Conservation (phyloP, 1,284 basidiomycete species). For the Heterobasidion occidentale region DNA sequence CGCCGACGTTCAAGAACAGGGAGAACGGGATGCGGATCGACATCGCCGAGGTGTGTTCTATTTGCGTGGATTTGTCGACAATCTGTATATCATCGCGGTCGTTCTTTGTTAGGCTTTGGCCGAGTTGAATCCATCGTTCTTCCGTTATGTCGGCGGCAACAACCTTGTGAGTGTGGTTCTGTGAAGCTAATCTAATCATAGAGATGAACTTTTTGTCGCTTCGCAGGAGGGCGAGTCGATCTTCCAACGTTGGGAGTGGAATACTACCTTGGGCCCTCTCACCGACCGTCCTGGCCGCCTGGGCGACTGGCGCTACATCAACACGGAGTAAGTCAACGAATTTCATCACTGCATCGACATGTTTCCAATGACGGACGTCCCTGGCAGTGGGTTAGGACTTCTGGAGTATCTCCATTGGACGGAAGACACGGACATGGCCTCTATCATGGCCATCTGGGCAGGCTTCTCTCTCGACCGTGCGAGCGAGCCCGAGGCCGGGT, state of each 20-base stretch:
- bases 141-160: conserved; percentile 61
- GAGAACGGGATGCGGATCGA: conserved; percentile 61
- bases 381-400: conserved; percentile 48
- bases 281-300: conserved; percentile 41
- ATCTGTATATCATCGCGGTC: neutral
- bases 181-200: no score
- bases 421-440: conserved; percentile 54
- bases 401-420: conserved; percentile 62
- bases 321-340: conserved; percentile 45
- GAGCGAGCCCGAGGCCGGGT: conserved; percentile 40
- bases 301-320: conserved; percentile 63
- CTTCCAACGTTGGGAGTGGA: conserved; percentile 60
- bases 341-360: no score
- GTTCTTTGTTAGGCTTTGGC: conserved; percentile 32
- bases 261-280: conserved; percentile 44
- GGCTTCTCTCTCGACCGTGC: conserved; percentile 50
- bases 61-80: neutral
- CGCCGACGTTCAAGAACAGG: conserved; percentile 61
- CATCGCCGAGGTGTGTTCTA: conserved; percentile 41
- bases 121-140: conserved; percentile 57
- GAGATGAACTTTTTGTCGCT: neutral
- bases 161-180: conserved; percentile 26
- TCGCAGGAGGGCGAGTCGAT: conserved; percentile 35
- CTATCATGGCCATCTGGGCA: conserved; percentile 54
- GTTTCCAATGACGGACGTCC: no score